phyloP scores from a whole-genome alignment of 768 basidiomycete genomes.

The Lactifluus subvellereus region DNA sequence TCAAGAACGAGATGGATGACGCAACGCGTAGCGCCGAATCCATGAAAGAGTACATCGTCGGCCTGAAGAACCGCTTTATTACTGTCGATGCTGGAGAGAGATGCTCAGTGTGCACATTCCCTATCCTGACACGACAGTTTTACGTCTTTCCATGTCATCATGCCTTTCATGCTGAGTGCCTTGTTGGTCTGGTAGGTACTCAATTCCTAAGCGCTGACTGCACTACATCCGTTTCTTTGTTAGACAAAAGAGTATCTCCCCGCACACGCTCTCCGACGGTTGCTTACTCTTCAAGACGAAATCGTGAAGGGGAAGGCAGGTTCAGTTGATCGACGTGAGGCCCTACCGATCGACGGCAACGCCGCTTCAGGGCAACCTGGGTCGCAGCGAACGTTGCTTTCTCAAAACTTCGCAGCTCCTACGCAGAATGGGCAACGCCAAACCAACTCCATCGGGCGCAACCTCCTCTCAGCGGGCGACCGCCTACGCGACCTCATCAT shows the following conservation, averaged over 20 bases:
- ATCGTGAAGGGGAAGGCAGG: conserved; percentile 53
- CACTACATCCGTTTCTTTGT: conserved; percentile 2
- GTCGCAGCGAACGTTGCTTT: conserved; percentile 62
- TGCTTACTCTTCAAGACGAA: conserved; percentile 80
- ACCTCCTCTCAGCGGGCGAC: conserved; percentile 85
- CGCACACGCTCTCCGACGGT: conserved; percentile 72
- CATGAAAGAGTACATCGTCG: conserved; percentile 86
- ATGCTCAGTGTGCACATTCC: conserved; percentile 73
- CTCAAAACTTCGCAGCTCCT: conserved; percentile 60
- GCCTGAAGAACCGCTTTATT: conserved; percentile 83
- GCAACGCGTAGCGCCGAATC: conserved; percentile 88
- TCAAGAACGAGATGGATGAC: conserved; percentile 95
- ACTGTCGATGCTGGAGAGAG: conserved; percentile 84
- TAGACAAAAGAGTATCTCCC: conserved; percentile 93
- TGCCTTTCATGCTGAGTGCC: conserved; percentile 94
- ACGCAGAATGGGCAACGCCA: conserved; percentile 60
- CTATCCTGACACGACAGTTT: conserved; percentile 84
- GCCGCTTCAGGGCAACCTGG: conserved; percentile 40
- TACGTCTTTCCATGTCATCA: conserved; percentile 99
- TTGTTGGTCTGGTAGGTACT: conserved; percentile 80
- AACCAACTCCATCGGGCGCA: conserved; percentile 65
- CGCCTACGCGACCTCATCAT: conserved; percentile 86
- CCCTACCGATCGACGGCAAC: conserved; percentile 5
- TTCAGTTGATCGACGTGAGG: conserved; percentile 31
- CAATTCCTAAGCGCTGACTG: background rate